Conservation (phyloP, 495 filamentous ascomycete genomes). For the Pseudevernia furfuracea region DNA sequence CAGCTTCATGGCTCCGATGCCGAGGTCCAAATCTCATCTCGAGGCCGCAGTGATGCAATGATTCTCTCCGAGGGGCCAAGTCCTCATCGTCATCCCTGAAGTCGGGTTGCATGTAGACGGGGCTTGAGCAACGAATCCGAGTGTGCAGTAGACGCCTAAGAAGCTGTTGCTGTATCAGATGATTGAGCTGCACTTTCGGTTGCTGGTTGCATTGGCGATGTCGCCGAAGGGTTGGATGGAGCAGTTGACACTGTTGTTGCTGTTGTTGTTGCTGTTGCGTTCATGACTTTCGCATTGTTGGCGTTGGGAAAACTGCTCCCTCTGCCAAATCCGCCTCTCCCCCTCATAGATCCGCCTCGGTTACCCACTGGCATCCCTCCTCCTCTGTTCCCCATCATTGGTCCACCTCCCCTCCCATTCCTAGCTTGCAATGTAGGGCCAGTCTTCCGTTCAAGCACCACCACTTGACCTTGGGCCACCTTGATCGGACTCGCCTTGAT, state of each 20-base stretch:
- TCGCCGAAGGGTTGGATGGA: not conserved
- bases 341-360: slow-evolving; percentile 24
- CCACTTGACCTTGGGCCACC: slow-evolving; percentile 76
- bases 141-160: not conserved
- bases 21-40: not conserved
- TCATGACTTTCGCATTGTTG: slow-evolving; percentile 7
- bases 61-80: not conserved
- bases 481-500: slow-evolving; percentile 72
- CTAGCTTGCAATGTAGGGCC: slow-evolving; percentile 25
- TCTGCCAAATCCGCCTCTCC: slow-evolving; percentile 23
- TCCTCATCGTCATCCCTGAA: not conserved
- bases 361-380: slow-evolving; percentile 19
- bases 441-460: slow-evolving; percentile 73
- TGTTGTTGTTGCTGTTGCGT: slow-evolving; percentile 1
- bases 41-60: not conserved
- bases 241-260: not conserved
- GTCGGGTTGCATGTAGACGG: not conserved
- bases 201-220: not conserved
- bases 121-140: not conserved
- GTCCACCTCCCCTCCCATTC: slow-evolving; percentile 16
- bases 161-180: not conserved
- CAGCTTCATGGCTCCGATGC: not conserved
- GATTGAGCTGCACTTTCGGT: slow-evolving; percentile 9
- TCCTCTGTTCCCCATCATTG: slow-evolving; percentile 13
- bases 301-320: not conserved